Evolutionary conservation across 2,329 filamentous ascomycete genomes (phyloP).

Genomic region (Fusarium coicis): DNA sequence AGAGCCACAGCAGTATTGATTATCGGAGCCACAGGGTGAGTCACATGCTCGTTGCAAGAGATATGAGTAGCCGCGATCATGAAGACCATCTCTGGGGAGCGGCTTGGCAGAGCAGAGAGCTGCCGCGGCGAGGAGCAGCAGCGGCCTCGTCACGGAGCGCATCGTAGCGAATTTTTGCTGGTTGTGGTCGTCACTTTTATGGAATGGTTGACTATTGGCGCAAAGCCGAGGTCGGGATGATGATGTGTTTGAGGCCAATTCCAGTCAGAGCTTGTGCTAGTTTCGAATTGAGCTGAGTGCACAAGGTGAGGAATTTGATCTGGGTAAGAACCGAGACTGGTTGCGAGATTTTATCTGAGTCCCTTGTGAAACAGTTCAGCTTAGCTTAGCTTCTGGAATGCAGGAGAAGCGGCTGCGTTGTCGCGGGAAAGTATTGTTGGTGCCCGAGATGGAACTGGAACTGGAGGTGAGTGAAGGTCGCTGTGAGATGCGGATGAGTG

Average conservation of each 20-base stretch:
- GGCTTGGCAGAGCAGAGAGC: conserved; percentile 56
- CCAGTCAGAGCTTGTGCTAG: conserved; percentile 9
- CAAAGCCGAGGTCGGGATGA: conserved; percentile 8
- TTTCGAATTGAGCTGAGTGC: conserved; percentile 17
- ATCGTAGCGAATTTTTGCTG: conserved; percentile 24
- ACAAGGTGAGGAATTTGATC: conserved; percentile 4
- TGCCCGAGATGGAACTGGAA: conserved; percentile 25
- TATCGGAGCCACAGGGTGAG: conserved; percentile 64
- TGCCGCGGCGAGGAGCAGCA: conserved; percentile 54
- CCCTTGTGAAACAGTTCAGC: conserved; percentile 26
- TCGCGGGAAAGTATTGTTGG: conserved; percentile 27
- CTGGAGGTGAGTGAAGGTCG: conserved; percentile 20
- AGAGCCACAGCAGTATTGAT: conserved; percentile 65
- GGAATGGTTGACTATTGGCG: conserved; percentile 5
- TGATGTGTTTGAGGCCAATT: conserved; percentile 23
- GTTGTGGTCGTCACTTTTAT: conserved; percentile 1
- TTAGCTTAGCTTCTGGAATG: conserved; percentile 15
- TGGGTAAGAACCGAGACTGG: neutral
- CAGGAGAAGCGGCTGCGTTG: conserved; percentile 21
- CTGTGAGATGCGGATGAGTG: conserved; percentile 19
- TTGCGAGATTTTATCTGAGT: conserved; percentile 26
- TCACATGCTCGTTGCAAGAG: conserved; percentile 62
- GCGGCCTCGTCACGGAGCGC: conserved; percentile 42
- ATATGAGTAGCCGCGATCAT: conserved; percentile 61
- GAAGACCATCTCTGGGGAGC: conserved; percentile 61